Conservation (phyloP, 768 basidiomycete species). For the Multifurca ochricompacta region DNA sequence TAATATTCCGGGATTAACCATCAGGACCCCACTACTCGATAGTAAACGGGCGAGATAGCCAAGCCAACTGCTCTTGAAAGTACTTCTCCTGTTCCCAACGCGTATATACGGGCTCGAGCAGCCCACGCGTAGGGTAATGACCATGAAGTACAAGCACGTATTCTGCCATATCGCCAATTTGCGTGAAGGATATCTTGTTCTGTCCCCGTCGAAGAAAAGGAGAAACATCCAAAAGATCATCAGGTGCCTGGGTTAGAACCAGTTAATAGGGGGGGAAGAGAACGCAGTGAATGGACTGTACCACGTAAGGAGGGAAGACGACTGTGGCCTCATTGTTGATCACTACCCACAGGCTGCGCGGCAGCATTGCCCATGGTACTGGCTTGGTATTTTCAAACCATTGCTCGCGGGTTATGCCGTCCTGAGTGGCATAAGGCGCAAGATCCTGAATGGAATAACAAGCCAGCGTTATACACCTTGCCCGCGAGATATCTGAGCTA, state of each 20-base stretch:
- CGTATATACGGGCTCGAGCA: not conserved
- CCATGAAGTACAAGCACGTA: slow-evolving; percentile 13
- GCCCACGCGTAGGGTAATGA: slow-evolving; percentile 6
- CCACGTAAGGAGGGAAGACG: slow-evolving; percentile 7
- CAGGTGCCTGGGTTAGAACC: not conserved
- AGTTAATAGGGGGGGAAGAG: not conserved
- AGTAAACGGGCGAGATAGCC: slow-evolving; percentile 1
- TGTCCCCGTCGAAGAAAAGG: slow-evolving; percentile 1
- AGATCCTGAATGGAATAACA: slow-evolving; percentile 10
- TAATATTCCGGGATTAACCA: too few relatives aligned
- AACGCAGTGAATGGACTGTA: not conserved
- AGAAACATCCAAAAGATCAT: slow-evolving; percentile 11
- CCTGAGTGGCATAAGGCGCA: not conserved
- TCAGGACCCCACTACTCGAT: not conserved
- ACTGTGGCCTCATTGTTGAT: not conserved
- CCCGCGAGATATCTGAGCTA: slow-evolving; percentile 8
- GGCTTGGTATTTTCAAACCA: slow-evolving; percentile 17
- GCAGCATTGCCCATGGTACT: slow-evolving; percentile 12
- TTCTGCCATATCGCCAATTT: slow-evolving; percentile 1
- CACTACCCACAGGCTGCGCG: not conserved
- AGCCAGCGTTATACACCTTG: slow-evolving; percentile 5
- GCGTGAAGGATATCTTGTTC: slow-evolving; percentile 9
- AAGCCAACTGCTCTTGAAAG: not conserved
- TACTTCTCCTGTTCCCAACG: slow-evolving; percentile 5
- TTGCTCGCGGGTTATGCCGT: not conserved